phyloP scores from a whole-genome alignment of 2,329 filamentous ascomycete genomes.

The Rhynchosporium graminicola region DNA sequence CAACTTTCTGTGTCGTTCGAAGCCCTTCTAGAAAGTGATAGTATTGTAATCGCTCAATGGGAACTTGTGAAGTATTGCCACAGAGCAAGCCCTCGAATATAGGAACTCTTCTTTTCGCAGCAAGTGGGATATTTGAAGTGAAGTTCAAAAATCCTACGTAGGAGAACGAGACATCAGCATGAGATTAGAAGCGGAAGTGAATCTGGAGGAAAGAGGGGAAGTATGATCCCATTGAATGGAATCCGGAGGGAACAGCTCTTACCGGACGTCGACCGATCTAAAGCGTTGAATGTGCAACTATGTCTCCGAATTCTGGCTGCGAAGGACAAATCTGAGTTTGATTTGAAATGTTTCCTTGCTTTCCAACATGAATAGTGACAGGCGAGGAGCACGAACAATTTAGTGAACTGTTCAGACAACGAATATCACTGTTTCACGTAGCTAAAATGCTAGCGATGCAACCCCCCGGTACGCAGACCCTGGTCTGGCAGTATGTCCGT shows the following conservation, averaged over 20 bases:
- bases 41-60: conserved; percentile 1
- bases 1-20: not conserved
- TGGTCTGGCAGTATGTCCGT: conserved; percentile 18
- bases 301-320: not conserved
- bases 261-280: conserved; percentile 8
- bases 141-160: not conserved
- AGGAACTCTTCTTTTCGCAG: not conserved
- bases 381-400: not conserved
- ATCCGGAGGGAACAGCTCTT: conserved; percentile 20
- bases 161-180: conserved; percentile 11
- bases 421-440: conserved; percentile 26
- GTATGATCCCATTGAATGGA: conserved; percentile 10
- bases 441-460: conserved; percentile 28
- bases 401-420: conserved; percentile 4
- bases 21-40: not conserved
- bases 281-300: not conserved
- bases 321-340: not conserved
- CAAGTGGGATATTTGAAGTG: conserved; percentile 6
- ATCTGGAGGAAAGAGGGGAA: not conserved
- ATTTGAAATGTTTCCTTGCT: not conserved
- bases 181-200: conserved; percentile 11
- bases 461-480: conserved; percentile 20
- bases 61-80: conserved; percentile 15
- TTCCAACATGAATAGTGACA: not conserved
- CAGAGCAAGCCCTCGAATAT: not conserved